phyloP scores from a whole-genome alignment of 495 filamentous ascomycete species.

The Penicillium flavigenum region DNA sequence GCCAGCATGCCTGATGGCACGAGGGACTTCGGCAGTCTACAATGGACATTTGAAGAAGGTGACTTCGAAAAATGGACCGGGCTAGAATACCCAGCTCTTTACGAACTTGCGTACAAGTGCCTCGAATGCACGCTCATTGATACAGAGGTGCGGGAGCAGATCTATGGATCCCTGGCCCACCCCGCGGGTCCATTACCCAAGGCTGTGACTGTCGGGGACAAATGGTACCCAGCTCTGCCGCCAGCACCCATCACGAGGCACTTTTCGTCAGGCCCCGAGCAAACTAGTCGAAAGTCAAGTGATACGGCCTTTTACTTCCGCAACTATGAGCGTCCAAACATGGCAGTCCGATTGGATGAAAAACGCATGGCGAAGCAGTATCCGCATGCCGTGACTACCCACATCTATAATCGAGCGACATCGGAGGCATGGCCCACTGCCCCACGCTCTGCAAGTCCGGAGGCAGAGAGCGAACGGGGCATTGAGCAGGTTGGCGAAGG shows the following conservation, averaged over 20 bases:
- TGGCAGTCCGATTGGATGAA: slow-evolving; percentile 6
- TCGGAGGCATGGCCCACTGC: not conserved
- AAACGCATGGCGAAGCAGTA: not conserved
- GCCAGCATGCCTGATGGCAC: not conserved
- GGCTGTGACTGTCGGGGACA: not conserved
- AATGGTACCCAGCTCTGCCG: slow-evolving; percentile 6
- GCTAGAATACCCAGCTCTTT: not conserved
- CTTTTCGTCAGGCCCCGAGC: not conserved
- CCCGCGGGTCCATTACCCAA: not conserved
- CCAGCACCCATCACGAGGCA: not conserved
- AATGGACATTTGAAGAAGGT: slow-evolving; percentile 8
- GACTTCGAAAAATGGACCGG: not conserved
- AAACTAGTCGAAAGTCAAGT: not conserved
- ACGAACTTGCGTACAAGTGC: slow-evolving; percentile 1
- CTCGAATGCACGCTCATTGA: not conserved
- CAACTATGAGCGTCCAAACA: slow-evolving; percentile 16
- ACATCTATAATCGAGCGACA: not conserved
- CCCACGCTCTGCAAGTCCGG: not conserved
- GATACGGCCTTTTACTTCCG: not conserved
- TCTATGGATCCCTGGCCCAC: not conserved
- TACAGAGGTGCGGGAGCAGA: not conserved
- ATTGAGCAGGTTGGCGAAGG: not conserved
- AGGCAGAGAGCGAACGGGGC: not conserved
- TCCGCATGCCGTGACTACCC: not conserved
- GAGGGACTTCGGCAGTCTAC: not conserved